These are phyloP conservation scores for Podospora bellae-mahoneyi DNA, from an alignment of 495 filamentous ascomycete genomes.

Conservation along the genomic window DNA sequence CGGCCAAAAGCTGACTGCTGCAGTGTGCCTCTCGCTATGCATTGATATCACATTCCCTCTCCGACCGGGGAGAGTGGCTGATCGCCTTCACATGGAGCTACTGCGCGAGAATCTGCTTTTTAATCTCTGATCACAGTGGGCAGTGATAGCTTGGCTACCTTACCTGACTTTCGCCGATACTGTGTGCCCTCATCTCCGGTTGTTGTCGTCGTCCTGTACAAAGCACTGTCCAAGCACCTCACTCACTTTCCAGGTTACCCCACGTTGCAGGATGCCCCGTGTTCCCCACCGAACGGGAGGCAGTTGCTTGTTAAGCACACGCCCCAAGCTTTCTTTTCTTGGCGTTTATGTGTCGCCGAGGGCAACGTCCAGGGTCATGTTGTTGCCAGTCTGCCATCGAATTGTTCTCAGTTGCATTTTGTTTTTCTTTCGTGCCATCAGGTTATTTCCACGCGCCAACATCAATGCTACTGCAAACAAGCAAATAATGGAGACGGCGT, in stretches of 20 bases:
- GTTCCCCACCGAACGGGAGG: background rate
- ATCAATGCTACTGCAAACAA: background rate
- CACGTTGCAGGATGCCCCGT: conserved; percentile 17
- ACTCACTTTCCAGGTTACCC: conserved; percentile 4
- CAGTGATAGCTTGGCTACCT: background rate
- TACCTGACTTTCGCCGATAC: too few relatives aligned
- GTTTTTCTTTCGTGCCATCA: background rate
- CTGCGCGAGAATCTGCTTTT: background rate
- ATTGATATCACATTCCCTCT: conserved; percentile 24
- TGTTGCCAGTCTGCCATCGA: background rate
- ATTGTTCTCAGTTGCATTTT: background rate
- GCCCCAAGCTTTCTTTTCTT: conserved; percentile 1
- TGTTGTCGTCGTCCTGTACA: background rate
- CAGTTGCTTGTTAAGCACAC: background rate
- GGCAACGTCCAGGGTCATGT: background rate
- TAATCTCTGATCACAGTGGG: background rate
- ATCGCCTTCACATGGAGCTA: conserved; percentile 16
- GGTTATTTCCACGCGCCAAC: background rate
- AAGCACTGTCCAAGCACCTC: background rate
- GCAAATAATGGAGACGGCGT: background rate
- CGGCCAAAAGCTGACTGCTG: conserved; percentile 8
- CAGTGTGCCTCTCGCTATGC: conserved; percentile 6
- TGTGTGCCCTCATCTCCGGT: too few relatives aligned
- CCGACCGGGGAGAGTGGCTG: conserved; percentile 11
- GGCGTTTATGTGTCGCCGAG: conserved; percentile 4